phyloP scores from a whole-genome alignment of 257 asterid species.

The Osmanthus fragrans region DNA sequence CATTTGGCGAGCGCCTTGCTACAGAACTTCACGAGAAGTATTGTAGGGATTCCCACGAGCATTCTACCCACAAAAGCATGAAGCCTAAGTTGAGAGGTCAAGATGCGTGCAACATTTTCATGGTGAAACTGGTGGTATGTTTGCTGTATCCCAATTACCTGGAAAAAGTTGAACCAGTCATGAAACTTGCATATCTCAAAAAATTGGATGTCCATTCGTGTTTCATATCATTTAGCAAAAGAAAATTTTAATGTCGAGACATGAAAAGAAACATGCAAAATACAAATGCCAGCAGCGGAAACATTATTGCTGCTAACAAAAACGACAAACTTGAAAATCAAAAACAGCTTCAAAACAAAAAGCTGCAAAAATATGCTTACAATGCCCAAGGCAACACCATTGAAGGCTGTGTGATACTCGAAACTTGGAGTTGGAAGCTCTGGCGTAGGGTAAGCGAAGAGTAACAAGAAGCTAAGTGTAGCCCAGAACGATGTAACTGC shows the following conservation, averaged over 20 bases:
- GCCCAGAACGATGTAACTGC: slow-evolving; percentile 92
- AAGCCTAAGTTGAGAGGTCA: slow-evolving; percentile 58
- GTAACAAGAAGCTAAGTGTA: slow-evolving; percentile 74
- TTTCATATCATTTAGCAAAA: background rate
- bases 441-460: slow-evolving; percentile 96
- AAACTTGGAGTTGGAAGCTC: slow-evolving; percentile 90
- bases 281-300: background rate
- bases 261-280: too few species aligned
- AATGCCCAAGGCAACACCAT: slow-evolving; percentile 89
- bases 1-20: slow-evolving; percentile 91
- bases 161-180: slow-evolving; percentile 27
- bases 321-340: background rate
- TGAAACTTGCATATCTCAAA: background rate
- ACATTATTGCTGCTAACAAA: background rate
- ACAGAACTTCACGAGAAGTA: slow-evolving; percentile 81
- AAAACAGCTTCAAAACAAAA: background rate
- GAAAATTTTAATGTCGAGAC: too few species aligned
- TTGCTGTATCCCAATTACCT: slow-evolving; percentile 92
- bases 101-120: slow-evolving; percentile 64
- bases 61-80: slow-evolving; percentile 65
- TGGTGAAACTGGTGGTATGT: slow-evolving; percentile 91
- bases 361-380: slow-evolving; percentile 49
- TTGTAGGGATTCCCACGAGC: slow-evolving; percentile 81
- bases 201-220: too few species aligned
- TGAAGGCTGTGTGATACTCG: slow-evolving; percentile 88